phyloP scores from a whole-genome alignment of 768 basidiomycete species.

The Auriculariales sp. region DNA sequence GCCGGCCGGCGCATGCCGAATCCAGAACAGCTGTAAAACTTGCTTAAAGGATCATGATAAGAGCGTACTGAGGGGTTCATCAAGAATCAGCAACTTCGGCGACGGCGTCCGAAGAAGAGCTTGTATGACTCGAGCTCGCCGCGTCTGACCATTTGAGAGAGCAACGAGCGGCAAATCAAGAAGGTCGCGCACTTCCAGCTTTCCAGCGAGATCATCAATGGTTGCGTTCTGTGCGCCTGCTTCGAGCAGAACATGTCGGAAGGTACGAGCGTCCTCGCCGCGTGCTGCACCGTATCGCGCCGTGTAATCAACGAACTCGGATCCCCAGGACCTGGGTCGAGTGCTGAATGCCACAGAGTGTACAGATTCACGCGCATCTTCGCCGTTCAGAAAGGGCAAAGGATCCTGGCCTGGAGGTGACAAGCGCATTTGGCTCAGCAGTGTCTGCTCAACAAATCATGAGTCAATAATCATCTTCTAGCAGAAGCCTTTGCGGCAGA shows the following conservation, averaged over 20 bases:
- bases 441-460: slow-evolving; percentile 22
- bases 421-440: slow-evolving; percentile 60
- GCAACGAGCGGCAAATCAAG: slow-evolving; percentile 78
- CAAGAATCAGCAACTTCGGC: slow-evolving; percentile 69
- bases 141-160: slow-evolving; percentile 83
- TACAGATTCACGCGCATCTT: slow-evolving; percentile 36
- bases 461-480: background rate
- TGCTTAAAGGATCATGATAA: background rate
- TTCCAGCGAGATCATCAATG: slow-evolving; percentile 39
- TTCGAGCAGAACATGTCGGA: slow-evolving; percentile 45
- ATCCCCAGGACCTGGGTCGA: slow-evolving; percentile 36
- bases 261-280: slow-evolving; percentile 69
- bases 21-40: no score
- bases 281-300: slow-evolving; percentile 82
- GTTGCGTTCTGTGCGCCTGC: slow-evolving; percentile 15
- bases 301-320: slow-evolving; percentile 84
- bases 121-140: slow-evolving; percentile 69
- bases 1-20: no score
- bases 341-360: slow-evolving; percentile 56
- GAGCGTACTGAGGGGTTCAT: slow-evolving; percentile 78
- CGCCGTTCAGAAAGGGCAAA: slow-evolving; percentile 30
- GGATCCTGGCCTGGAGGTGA: slow-evolving; percentile 70
- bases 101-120: slow-evolving; percentile 40
- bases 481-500: background rate
- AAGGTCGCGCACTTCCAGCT: slow-evolving; percentile 42